Percentiles rank a stretch among this genome's conserved stretches.
Conservation (phyloP, 1,139 yeast species). For the Arxiozyma heterogenica region DNA sequence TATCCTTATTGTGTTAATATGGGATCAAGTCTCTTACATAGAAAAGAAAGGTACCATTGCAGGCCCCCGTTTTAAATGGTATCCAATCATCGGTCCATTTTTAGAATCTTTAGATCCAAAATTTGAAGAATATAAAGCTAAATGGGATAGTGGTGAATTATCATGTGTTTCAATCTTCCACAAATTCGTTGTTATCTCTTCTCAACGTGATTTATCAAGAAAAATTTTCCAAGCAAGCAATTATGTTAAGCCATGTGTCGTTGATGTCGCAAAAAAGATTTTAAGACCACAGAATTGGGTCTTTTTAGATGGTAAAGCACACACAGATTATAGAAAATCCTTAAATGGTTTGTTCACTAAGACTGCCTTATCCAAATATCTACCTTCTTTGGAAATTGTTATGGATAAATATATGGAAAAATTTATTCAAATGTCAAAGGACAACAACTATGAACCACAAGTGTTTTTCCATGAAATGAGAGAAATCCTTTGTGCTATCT, state of each 20-base stretch:
- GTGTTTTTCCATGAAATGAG: conserved; percentile 88
- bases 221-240: conserved; percentile 78
- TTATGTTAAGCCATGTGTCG: conserved; percentile 93
- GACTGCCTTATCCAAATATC: conserved; percentile 70
- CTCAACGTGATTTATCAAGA: conserved; percentile 81
- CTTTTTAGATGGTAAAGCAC: conserved; percentile 90
- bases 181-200: conserved; percentile 92
- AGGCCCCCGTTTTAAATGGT: conserved; percentile 76
- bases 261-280: conserved; percentile 89
- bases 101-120: conserved; percentile 93
- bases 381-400: conserved; percentile 74
- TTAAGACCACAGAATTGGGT: conserved; percentile 97
- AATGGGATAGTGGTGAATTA: conserved; percentile 91
- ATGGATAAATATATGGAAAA: conserved; percentile 71
- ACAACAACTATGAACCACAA: conserved; percentile 43
- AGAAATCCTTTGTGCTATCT: conserved; percentile 89
- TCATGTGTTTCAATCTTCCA: conserved; percentile 96
- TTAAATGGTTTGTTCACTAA: conserved; percentile 83
- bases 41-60: conserved; percentile 76
- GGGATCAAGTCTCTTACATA: conserved; percentile 76
- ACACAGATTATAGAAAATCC: conserved; percentile 83
- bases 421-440: conserved; percentile 50
- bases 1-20: conserved; percentile 46
- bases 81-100: conserved; percentile 96
- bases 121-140: conserved; percentile 83